Conservation (phyloP, 2,329 filamentous ascomycete species). For the Penicillium sp. region DNA sequence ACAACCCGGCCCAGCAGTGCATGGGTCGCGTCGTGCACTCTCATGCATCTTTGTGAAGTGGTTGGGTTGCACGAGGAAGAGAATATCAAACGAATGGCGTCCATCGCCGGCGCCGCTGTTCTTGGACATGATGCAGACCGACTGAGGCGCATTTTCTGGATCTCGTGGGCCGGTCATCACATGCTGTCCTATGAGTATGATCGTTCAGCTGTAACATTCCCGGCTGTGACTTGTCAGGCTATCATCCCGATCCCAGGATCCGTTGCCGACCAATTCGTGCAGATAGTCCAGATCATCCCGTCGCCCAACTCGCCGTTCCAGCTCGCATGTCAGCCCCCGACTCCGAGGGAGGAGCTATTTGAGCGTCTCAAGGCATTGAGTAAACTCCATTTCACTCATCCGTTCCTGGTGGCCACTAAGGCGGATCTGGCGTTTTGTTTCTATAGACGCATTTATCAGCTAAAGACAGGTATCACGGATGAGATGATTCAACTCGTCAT, state of each 20-base stretch:
- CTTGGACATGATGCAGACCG: conserved; percentile 31
- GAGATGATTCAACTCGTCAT: background rate
- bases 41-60: conserved; percentile 20
- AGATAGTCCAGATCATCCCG: background rate
- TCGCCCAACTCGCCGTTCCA: background rate
- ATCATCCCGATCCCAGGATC: background rate
- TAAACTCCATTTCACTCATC: background rate
- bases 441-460: background rate
- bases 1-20: conserved; percentile 32
- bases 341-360: background rate
- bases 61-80: background rate
- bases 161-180: conserved; percentile 31
- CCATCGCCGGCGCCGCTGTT: conserved; percentile 3
- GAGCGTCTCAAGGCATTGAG: background rate
- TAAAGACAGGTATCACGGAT: background rate
- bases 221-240: background rate
- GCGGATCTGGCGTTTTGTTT: background rate
- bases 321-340: background rate
- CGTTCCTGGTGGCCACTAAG: background rate
- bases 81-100: background rate
- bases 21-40: conserved; percentile 33
- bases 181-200: conserved; percentile 36
- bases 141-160: conserved; percentile 34
- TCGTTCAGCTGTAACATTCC: conserved; percentile 26
- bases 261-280: background rate